Base-by-base conservation (phyloP, 345 rosid species). In the Garcia nutans region DNA sequence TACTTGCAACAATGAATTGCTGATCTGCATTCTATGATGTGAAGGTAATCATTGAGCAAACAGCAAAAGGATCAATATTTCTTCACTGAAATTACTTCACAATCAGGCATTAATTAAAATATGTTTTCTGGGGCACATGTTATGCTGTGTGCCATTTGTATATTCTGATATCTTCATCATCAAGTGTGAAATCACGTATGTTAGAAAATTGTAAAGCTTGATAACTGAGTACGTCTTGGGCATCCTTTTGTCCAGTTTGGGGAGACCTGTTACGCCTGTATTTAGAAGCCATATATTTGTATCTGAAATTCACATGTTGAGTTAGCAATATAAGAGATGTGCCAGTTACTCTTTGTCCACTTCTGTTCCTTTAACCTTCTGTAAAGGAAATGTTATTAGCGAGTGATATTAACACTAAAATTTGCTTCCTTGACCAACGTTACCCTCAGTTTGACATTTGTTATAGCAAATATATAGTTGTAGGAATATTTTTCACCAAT, bases 1-100 rank as follows among this genome's bases (percentile, higher is more conserved):
- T 88, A 75, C 79, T 79, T 74, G 72, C 84, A 76, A 79, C 87
- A 67, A 77, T 76, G 81, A 86, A 87, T 64, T 80, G 85, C 82
- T 86, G 92, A 88, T 87, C 82, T 73, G 28, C 19, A 77, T 41
- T 5, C 2, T 16, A 5, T 2, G 84, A 73, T 31, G 70, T 77
- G 84, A 82, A 26, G 85, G 84, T 79, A 79, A 41, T 72, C 68
- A 68, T n/a, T 19, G 22, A 73, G 58, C 24, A n/a, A 57, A 17
- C 23, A 23, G 37, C 15, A 20, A 2, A 22, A 24, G 3, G 57
- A 41, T 60, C 75, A 6, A 31, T 17, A 37, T 55, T 42, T 31
- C 33, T 6, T 20, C 26, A 15, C 6, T 17, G 66, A 61, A 47
- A 62, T 6, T 17, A 23, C 31, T 6, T 16, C 4, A 20, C 8